These are phyloP conservation scores for Protoeuglena noctilucae DNA, from an alignment of 139 green algal genomes.

Conservation along the genomic window DNA sequence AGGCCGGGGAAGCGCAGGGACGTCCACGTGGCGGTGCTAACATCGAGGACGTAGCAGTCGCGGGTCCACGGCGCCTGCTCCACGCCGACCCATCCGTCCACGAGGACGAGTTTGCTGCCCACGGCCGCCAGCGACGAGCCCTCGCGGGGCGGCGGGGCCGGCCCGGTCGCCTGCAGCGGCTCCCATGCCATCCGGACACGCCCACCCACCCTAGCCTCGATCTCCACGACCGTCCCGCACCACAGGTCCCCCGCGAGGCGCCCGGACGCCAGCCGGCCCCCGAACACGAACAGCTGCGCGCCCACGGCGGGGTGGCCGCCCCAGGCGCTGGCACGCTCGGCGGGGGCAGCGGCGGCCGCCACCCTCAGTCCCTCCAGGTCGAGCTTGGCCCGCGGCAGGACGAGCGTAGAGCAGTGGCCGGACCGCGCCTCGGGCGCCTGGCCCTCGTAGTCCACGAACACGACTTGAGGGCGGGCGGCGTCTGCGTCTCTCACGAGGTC, in stretches of 20 bases:
- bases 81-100: neutral
- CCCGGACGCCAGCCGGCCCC: neutral
- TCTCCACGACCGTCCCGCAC: neutral
- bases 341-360: too few species aligned
- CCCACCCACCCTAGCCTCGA: neutral
- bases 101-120: neutral
- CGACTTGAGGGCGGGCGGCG: too few species aligned
- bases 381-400: too few species aligned
- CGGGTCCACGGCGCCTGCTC: neutral
- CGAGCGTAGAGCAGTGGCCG: too few species aligned
- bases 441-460: too few species aligned
- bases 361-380: too few species aligned
- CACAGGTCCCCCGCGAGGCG: neutral
- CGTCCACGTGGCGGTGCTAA: neutral
- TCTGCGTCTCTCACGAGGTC: too few species aligned
- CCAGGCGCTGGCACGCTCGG: too few species aligned
- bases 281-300: neutral
- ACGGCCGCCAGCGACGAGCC: neutral
- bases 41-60: neutral
- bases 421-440: too few species aligned
- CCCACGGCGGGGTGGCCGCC: neutral
- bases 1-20: neutral
- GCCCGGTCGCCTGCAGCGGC: neutral
- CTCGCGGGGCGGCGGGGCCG: neutral
- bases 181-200: neutral